Percentiles rank a stretch among this genome's conserved stretches.
phyloP scores from a whole-genome alignment of 345 rosid species.

The Eucalyptus curtisii region DNA sequence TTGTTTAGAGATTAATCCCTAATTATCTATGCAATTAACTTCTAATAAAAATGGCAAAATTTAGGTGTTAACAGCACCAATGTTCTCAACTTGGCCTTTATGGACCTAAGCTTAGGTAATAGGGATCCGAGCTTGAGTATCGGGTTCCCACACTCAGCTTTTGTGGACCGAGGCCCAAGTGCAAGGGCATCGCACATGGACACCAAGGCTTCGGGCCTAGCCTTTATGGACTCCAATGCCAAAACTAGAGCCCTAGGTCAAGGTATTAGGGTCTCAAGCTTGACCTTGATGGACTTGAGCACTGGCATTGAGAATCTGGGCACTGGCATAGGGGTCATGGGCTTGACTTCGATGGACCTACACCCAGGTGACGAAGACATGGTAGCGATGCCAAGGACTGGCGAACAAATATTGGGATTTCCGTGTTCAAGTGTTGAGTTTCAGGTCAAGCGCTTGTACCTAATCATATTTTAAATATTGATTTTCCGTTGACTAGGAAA shows the following conservation, averaged over 20 bases:
- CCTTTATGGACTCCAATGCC: background rate
- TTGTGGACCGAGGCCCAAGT: background rate
- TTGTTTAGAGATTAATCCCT: too few relatives aligned
- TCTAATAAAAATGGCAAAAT: too few relatives aligned
- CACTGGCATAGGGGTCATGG: background rate
- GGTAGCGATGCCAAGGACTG: background rate
- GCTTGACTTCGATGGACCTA: background rate
- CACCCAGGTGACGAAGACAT: rapidly evolving
- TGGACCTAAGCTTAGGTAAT: background rate
- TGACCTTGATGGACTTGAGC: background rate
- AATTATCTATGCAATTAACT: too few relatives aligned
- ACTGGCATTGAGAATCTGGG: background rate
- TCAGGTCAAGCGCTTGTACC: rapidly evolving
- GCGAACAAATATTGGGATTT: background rate
- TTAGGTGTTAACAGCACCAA: too few relatives aligned
- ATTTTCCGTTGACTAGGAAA: background rate
- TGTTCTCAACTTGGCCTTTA: background rate
- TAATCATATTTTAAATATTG: too few relatives aligned
- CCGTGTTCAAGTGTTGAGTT: background rate
- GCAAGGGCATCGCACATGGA: background rate
- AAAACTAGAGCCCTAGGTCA: background rate
- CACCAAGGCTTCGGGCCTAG: background rate
- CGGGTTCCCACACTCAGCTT: rapidly evolving
- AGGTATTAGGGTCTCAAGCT: background rate
- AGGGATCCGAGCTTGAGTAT: background rate